Percentiles rank a stretch among this genome's conserved stretches.
Evolutionary conservation across 2,329 filamentous ascomycete genomes (phyloP).

Genomic region (Sclerotinia trifoliorum): DNA sequence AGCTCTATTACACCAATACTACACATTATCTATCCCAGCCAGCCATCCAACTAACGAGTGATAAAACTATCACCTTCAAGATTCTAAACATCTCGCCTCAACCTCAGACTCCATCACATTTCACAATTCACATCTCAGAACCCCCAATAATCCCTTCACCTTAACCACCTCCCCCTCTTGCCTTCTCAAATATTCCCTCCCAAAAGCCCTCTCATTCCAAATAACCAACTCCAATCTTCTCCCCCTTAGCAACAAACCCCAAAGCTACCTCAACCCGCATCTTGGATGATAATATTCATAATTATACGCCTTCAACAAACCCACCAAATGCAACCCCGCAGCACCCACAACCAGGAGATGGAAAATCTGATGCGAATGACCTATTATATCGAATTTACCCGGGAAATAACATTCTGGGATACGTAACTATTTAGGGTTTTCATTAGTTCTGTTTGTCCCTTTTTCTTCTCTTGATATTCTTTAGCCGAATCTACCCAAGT

Average conservation of each 20-base stretch:
- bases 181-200: background rate
- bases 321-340: conserved; percentile 25
- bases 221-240: no score
- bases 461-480: background rate
- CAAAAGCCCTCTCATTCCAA: background rate
- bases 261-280: background rate
- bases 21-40: no score
- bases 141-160: no score
- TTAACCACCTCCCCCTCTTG: no score
- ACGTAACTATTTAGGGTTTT: conserved; percentile 20
- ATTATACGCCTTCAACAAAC: conserved; percentile 18
- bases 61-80: background rate
- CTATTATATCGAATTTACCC: conserved; percentile 32
- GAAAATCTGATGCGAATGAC: conserved; percentile 34
- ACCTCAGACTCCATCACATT: background rate
- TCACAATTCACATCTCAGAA: no score
- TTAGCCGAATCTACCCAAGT: no score
- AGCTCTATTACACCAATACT: no score
- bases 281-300: conserved; percentile 18
- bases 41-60: background rate
- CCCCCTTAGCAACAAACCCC: background rate
- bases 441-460: background rate
- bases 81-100: background rate
- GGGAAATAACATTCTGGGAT: conserved; percentile 29
- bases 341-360: conserved; percentile 27